Evolutionary conservation across 2,329 filamentous ascomycete species (phyloP), one percentile per base, ranked within the genome.

Genomic region (Alternaria longipes): DNA sequence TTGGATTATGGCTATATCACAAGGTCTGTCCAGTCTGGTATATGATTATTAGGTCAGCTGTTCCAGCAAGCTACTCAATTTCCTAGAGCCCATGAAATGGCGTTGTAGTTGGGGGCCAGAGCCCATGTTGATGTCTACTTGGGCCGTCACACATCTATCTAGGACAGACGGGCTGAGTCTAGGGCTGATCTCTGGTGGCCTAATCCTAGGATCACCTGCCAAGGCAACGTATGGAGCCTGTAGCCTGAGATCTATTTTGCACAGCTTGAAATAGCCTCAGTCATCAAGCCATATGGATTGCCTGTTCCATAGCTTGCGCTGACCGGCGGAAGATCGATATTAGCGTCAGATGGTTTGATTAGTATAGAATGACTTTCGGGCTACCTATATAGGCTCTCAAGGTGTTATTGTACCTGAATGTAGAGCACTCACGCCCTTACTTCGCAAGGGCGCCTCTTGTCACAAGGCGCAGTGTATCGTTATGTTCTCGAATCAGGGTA

Each of bases 1-100:
- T 22, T 97, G 94, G 94, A 96, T 97, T n/a, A 5, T 50, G 96
- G 96, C 83, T 91, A 97, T 60, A 63, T 62, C 12, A 53, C 20
- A 14, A 56, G 50, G 12, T 50, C 51, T 14, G 51, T 34, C 2
- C 24, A 55, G 41, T 56, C 49, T 8, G 54, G 59, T 18, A 3
- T 56, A 11, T 54, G n/a, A 16, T 51, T 53, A 14, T 54, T 63
- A 38, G 36, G 34, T 49, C 34, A 40, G 12, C 49, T 54, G 40
- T 34, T 58, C 14, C 41, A 65, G 38, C 54, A 14, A 26, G 24
- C 30, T 52, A 26, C 28, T 20, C 49, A 20, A 47, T 16, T 14
- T 18, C 22, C 18, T 22, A 20, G 20, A 24, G 20, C n/a, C 18
- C 12, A 12, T 24, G 20, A 45, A 46, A n/a, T 20, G 28, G 40